Evolutionary conservation across 805 yeast species (phyloP).

Genomic region (Wickerhamomyces tratensis): DNA sequence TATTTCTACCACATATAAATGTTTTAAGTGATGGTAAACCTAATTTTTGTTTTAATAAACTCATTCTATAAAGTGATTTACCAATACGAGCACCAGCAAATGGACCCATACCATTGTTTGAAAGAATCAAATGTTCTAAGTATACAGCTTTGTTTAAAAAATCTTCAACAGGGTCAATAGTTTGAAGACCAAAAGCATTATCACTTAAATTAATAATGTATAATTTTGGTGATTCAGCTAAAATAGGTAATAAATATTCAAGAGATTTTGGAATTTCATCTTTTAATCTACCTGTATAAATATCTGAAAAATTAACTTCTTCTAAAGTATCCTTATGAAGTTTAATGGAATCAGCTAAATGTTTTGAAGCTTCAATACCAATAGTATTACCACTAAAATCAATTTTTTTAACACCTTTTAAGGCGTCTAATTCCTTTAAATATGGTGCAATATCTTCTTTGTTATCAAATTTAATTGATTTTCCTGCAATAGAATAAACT

Average conservation of each 20-base stretch:
- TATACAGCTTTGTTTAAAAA: slow-evolving; percentile 69
- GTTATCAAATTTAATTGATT: slow-evolving; percentile 67
- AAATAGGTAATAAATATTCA: slow-evolving; percentile 59
- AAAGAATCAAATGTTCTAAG: slow-evolving; percentile 75
- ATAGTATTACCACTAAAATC: slow-evolving; percentile 92
- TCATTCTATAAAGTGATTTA: slow-evolving; percentile 64
- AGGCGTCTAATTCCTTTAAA: slow-evolving; percentile 41
- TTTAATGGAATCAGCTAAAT: slow-evolving; percentile 48
- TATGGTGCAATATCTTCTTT: slow-evolving; percentile 66
- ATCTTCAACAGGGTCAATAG: slow-evolving; percentile 80
- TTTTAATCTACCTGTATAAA: slow-evolving; percentile 89
- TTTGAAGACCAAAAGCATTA: slow-evolving; percentile 94
- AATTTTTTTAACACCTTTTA: slow-evolving; percentile 35
- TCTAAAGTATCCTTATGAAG: slow-evolving; percentile 34
- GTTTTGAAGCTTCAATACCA: slow-evolving; percentile 80
- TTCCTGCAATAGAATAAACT: slow-evolving; percentile 58
- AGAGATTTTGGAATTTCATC: slow-evolving; percentile 89
- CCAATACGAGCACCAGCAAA: slow-evolving; percentile 95
- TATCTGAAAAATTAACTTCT: slow-evolving; percentile 80
- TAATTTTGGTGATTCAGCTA: slow-evolving; percentile 59
- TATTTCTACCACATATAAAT: slow-evolving; percentile 93
- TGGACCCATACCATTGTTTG: slow-evolving; percentile 98
- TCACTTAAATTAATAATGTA: slow-evolving; percentile 78
- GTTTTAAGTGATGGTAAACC: slow-evolving; percentile 53
- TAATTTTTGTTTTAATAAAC: slow-evolving; percentile 47